These are phyloP conservation scores for Yarrowia alimentaria DNA, from an alignment of 805 yeast species.

Conservation along the genomic window DNA sequence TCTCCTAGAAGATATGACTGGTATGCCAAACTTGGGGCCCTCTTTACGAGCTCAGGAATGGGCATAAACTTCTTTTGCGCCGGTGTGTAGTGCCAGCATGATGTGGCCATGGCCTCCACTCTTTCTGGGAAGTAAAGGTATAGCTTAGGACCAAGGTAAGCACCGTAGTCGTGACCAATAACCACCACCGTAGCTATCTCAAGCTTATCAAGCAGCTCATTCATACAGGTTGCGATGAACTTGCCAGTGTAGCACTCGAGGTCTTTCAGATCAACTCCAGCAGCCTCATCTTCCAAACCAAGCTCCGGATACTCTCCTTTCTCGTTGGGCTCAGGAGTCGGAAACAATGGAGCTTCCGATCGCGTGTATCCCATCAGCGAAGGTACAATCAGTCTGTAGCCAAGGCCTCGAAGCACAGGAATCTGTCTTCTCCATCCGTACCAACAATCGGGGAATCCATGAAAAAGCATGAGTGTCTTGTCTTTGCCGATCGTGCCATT, in stretches of 20 bases:
- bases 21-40: constrained; percentile 13
- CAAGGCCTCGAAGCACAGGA: constrained; percentile 2
- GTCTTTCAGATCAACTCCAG: constrained; percentile 16
- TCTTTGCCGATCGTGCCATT: constrained; percentile 2
- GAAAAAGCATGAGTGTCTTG: constrained; percentile 13
- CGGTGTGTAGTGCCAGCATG: constrained; percentile 21
- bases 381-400: constrained; percentile 17
- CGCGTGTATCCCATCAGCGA: constrained; percentile 25
- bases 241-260: constrained; percentile 19
- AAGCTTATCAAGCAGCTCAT: constrained; percentile 5
- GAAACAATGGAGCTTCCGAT: constrained; percentile 21
- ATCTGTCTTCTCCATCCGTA: constrained; percentile 27
- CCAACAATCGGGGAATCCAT: constrained; percentile 28
- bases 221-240: constrained; percentile 20
- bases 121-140: constrained; percentile 13
- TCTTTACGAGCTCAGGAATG: constrained; percentile 5
- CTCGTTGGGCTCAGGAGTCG: constrained; percentile 19
- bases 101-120: constrained; percentile 21
- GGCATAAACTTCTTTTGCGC: constrained; percentile 1
- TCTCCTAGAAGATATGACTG: constrained; percentile 13
- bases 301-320: constrained; percentile 26
- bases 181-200: not conserved
- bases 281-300: constrained; percentile 4
- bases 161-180: constrained; percentile 26
- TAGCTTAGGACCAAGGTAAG: constrained; percentile 18